These are phyloP conservation scores for Blastocladiella emersonii DNA, from an alignment of 371 early-diverging fungal genomes.

Conservation along the genomic window DNA sequence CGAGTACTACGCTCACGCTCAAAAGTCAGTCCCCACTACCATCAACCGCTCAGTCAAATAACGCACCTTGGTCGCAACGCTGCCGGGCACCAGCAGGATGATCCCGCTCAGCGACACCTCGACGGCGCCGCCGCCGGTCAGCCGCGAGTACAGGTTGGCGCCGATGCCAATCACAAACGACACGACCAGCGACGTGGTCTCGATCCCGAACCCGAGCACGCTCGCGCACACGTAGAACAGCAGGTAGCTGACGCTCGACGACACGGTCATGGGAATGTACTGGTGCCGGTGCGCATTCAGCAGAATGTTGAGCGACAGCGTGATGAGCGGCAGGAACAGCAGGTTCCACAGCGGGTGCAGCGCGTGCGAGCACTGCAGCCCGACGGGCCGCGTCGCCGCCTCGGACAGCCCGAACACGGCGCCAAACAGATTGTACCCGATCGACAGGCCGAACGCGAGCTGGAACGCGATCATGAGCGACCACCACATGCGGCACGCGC, in stretches of 20 bases:
- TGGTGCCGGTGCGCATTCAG: background rate
- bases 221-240: background rate
- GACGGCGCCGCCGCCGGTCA: background rate
- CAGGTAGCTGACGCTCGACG: background rate
- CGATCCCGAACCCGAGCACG: background rate
- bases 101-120: background rate
- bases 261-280: background rate
- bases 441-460: background rate
- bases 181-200: background rate
- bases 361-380: background rate
- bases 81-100: background rate
- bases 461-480: background rate
- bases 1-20: too few relatives aligned
- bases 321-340: background rate
- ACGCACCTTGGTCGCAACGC: background rate
- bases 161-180: background rate
- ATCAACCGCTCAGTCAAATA: too few relatives aligned
- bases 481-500: constrained; percentile 1
- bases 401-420: background rate
- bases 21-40: too few relatives aligned
- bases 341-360: background rate
- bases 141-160: background rate
- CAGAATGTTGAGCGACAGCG: background rate
- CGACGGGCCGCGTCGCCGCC: background rate
- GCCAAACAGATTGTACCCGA: background rate